A percentile compares a stretch with the other conserved stretches of the same genome.
Evolutionary conservation across 169 alveolate genomes (phyloP).

Genomic region (Eimeria falciformis): DNA sequence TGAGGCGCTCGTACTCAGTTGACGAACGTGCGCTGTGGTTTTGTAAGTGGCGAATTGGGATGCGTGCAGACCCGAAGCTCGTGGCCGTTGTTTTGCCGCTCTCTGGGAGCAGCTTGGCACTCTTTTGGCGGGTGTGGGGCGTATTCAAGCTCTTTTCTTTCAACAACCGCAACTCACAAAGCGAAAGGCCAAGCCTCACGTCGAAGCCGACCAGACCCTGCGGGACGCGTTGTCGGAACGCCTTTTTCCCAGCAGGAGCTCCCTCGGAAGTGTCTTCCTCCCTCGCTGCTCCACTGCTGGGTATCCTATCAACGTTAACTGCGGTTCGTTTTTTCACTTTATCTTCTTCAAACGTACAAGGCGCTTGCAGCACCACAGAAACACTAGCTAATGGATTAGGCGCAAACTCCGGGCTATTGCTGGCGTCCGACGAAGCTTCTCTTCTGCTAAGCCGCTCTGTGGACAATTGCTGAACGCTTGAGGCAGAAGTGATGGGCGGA

Average conservation of each 20-base stretch:
- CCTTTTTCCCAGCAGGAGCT: background rate
- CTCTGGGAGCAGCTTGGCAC: too few species aligned
- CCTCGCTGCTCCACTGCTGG: background rate
- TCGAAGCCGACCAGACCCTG: conserved; percentile 51
- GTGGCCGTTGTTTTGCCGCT: too few species aligned
- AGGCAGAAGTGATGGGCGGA: background rate
- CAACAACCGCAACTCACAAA: conserved; percentile 28
- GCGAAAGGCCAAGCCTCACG: conserved; percentile 20
- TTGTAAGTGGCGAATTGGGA: background rate
- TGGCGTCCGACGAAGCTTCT: background rate
- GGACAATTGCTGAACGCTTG: background rate
- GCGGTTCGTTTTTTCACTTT: background rate
- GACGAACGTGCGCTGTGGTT: too few species aligned
- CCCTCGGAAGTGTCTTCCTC: background rate
- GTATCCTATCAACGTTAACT: background rate
- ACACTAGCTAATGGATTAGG: background rate
- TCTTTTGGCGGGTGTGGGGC: too few species aligned
- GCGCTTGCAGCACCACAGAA: background rate
- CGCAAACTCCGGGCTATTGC: background rate
- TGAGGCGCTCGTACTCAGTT: too few species aligned
- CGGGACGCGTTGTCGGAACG: background rate
- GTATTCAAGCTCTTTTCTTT: background rate
- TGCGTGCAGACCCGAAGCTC: background rate
- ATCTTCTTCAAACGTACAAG: background rate
- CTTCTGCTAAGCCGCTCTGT: background rate